Percentiles rank a stretch among this genome's conserved stretches.
phyloP scores from a whole-genome alignment of 2,329 filamentous ascomycete species.

The Alternaria arborescens region DNA sequence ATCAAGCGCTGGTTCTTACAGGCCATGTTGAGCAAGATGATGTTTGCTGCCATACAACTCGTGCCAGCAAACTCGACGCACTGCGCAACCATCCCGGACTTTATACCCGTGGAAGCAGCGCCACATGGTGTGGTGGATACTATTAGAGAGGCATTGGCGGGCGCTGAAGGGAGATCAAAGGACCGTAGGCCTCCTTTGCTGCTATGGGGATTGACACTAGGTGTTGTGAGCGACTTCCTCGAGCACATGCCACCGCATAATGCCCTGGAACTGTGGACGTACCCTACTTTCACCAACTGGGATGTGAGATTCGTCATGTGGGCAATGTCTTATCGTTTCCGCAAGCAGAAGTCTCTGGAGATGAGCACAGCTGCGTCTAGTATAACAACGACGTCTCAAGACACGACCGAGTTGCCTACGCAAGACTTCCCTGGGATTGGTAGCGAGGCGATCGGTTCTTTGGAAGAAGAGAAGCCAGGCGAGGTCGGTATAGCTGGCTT shows the following conservation, averaged over 20 bases:
- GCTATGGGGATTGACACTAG: slow-evolving; percentile 74
- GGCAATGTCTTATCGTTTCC: slow-evolving; percentile 66
- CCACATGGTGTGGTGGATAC: slow-evolving; percentile 22
- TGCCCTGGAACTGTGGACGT: slow-evolving; percentile 70
- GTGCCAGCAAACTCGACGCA: slow-evolving; percentile 69
- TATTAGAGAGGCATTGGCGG: slow-evolving; percentile 26
- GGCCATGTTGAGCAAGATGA: slow-evolving; percentile 69
- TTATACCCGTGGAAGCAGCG: slow-evolving; percentile 48
- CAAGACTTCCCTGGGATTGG: slow-evolving; percentile 37
- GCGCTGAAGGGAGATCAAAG: slow-evolving; percentile 43
- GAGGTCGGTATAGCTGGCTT: slow-evolving; percentile 57
- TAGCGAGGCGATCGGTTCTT: slow-evolving; percentile 31
- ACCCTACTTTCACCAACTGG: slow-evolving; percentile 71
- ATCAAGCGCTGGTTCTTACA: slow-evolving; percentile 64
- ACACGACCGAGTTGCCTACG: slow-evolving; percentile 28
- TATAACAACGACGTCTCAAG: slow-evolving; percentile 7
- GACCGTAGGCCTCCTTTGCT: slow-evolving; percentile 60
- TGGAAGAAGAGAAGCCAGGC: slow-evolving; percentile 46
- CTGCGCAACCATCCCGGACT: slow-evolving; percentile 63
- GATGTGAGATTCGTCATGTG: slow-evolving; percentile 69
- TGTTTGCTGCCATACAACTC: slow-evolving; percentile 71
- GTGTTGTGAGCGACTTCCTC: slow-evolving; percentile 72
- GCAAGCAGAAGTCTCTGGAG: slow-evolving; percentile 44
- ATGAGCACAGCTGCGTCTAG: slow-evolving; percentile 31
- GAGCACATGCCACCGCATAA: slow-evolving; percentile 72